A percentile compares a stretch with the other conserved stretches of the same genome.
These are phyloP conservation scores for Botryosphaeria dothidea DNA, from an alignment of 2,329 filamentous ascomycete species.

Conservation along the genomic window DNA sequence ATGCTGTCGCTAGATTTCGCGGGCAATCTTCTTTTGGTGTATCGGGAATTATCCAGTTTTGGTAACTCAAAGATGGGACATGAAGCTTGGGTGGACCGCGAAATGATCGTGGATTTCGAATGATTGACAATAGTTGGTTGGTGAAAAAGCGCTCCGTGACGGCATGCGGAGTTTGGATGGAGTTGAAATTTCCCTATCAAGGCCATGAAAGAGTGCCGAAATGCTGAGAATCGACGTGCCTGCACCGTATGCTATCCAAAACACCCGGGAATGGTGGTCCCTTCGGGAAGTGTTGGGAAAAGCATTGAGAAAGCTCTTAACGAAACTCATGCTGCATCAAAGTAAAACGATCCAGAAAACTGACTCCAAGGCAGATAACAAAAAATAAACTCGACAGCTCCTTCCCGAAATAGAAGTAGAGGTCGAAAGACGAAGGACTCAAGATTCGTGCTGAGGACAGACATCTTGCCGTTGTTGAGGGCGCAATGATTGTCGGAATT, in stretches of 20 bases:
- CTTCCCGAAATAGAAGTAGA: no score
- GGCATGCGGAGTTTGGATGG: not conserved
- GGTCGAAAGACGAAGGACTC: not conserved
- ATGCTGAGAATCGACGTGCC: not conserved
- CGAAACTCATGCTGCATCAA: not conserved
- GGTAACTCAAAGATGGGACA: slow-evolving; percentile 6
- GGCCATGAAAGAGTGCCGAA: not conserved
- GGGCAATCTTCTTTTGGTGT: no score
- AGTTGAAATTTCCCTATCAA: not conserved
- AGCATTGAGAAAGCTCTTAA: not conserved
- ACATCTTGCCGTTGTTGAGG: not conserved
- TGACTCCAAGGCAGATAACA: no score
- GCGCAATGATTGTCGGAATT: not conserved
- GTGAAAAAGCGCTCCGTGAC: not conserved
- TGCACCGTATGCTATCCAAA: slow-evolving; percentile 9
- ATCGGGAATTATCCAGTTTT: no score
- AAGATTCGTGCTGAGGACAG: not conserved
- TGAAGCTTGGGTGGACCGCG: slow-evolving; percentile 8
- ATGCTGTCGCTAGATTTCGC: no score
- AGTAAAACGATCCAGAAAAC: no score
- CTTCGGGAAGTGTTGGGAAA: not conserved
- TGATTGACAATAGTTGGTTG: not conserved
- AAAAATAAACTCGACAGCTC: no score
- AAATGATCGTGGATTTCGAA: not conserved
- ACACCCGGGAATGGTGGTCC: not conserved